Percentiles rank a stretch among this genome's conserved stretches.
Evolutionary conservation across 2,329 filamentous ascomycete species (phyloP).

Genomic region (Hortaea sp.): DNA sequence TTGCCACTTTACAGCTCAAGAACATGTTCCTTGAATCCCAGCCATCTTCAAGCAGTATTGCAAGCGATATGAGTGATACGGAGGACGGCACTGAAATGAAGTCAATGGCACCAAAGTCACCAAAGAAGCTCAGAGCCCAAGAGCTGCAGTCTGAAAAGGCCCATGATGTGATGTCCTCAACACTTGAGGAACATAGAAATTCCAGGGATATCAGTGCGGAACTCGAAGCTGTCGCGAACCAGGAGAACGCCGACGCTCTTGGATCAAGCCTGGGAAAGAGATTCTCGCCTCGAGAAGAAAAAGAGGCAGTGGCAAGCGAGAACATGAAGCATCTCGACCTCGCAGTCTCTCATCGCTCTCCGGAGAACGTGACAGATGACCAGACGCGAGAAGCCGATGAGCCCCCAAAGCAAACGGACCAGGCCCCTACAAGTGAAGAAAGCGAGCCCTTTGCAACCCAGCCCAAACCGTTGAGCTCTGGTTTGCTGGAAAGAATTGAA

Average conservation of each 20-base stretch:
- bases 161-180: conserved; percentile 53
- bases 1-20: conserved; percentile 85
- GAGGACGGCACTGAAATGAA: conserved; percentile 52
- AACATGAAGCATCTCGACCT: conserved; percentile 54
- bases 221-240: conserved; percentile 8
- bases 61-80: conserved; percentile 34
- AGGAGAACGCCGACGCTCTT: conserved; percentile 6
- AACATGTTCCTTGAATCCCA: conserved; percentile 93
- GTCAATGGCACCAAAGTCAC: conserved; percentile 18
- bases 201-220: conserved; percentile 12
- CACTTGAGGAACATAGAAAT: conserved; percentile 50
- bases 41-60: conserved; percentile 33
- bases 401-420: conserved; percentile 1
- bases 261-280: conserved; percentile 11
- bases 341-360: conserved; percentile 35
- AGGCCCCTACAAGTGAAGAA: conserved; percentile 2
- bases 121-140: conserved; percentile 39
- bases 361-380: conserved; percentile 10
- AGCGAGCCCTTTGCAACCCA: conserved; percentile 21
- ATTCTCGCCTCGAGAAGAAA: conserved; percentile 21
- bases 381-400: neutral
- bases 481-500: conserved; percentile 27
- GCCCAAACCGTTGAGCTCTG: conserved; percentile 26
- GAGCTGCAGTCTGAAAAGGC: conserved; percentile 45
- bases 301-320: conserved; percentile 35